Percentiles rank a stretch among this genome's conserved stretches.
Evolutionary conservation across 306 rosid species (phyloP).

Genomic region (Hippophae gyantsensis): DNA sequence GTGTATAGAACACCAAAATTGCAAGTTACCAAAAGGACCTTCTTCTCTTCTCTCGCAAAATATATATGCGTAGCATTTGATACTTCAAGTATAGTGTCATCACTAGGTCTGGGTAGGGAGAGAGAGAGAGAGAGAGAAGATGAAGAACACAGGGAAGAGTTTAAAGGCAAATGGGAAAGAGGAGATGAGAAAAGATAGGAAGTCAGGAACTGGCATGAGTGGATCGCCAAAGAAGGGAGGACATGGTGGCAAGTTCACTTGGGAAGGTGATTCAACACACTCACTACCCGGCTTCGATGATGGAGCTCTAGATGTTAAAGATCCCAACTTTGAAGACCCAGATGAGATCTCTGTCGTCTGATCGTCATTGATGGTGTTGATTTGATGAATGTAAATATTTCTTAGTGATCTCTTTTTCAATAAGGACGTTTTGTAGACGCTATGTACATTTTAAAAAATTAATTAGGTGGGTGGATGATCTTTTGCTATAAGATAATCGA

Average conservation of each 20-base stretch:
- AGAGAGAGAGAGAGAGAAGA: slow-evolving; percentile 12
- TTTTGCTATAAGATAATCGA: no score
- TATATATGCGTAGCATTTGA: neutral
- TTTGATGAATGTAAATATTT: neutral
- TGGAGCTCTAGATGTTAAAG: slow-evolving; percentile 46
- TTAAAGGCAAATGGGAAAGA: slow-evolving; percentile 36
- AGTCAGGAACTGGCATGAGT: slow-evolving; percentile 65
- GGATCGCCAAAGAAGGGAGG: slow-evolving; percentile 97
- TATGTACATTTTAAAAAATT: no score
- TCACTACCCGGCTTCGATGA: slow-evolving; percentile 21
- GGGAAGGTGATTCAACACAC: slow-evolving; percentile 52
- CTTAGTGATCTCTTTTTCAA: no score
- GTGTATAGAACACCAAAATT: neutral
- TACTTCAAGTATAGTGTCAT: no score
- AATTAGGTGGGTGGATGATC: no score
- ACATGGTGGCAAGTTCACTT: slow-evolving; percentile 85
- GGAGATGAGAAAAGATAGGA: slow-evolving; percentile 56
- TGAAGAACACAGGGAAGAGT: slow-evolving; percentile 64
- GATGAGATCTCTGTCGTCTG: slow-evolving; percentile 36
- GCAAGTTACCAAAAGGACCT: neutral
- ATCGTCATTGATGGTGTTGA: slow-evolving; percentile 4
- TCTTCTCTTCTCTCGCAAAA: neutral
- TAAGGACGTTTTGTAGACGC: no score
- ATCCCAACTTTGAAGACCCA: slow-evolving; percentile 76
- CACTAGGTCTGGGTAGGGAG: neutral